phyloP scores from a whole-genome alignment of 2,329 filamentous ascomycete species.

The Hypomyces perniciosus region DNA sequence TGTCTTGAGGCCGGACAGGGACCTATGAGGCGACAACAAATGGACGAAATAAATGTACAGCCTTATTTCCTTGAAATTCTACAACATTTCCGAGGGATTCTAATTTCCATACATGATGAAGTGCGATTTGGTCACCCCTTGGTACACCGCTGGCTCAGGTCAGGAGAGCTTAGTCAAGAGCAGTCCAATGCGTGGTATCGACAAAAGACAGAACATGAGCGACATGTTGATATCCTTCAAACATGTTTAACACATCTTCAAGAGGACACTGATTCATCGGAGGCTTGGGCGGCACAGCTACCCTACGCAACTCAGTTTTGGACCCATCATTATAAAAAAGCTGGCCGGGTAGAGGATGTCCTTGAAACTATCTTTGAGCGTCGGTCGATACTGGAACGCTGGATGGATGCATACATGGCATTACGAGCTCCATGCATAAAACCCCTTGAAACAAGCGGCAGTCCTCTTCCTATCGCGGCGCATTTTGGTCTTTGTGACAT shows the following conservation, averaged over 20 bases:
- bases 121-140: background rate
- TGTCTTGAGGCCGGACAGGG: background rate
- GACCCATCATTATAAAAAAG: background rate
- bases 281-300: background rate
- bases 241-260: background rate
- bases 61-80: background rate
- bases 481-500: background rate
- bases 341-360: background rate
- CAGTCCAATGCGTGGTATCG: background rate
- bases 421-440: background rate
- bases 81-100: background rate
- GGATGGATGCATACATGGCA: background rate
- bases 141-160: background rate
- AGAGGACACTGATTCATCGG: background rate
- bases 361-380: background rate
- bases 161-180: background rate
- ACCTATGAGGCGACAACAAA: too few relatives aligned
- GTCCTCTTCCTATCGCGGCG: background rate
- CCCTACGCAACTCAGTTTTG: slow-evolving; percentile 2
- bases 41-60: background rate
- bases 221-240: background rate
- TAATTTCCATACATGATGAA: background rate
- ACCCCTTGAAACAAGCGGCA: background rate
- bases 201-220: background rate
- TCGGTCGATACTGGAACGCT: background rate